Evolutionary conservation across 2,329 filamentous ascomycete species (phyloP).

Genomic region (Claviceps fusiformis): DNA sequence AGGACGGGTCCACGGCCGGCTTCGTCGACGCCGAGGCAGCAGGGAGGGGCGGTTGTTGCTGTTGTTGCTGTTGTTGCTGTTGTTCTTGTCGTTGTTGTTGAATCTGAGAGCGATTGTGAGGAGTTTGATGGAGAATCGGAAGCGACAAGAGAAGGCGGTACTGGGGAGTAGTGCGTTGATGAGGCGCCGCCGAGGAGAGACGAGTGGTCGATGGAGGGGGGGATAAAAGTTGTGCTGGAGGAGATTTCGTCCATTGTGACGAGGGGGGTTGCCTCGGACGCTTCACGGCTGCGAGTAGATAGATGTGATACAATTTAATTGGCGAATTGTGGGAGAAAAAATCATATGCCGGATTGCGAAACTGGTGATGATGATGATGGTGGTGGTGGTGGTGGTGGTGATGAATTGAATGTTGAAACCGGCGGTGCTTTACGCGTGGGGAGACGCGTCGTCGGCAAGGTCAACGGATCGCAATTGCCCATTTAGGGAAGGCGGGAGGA

Average conservation of each 20-base stretch:
- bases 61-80: background rate
- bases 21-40: constrained; percentile 82
- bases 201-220: constrained; percentile 50
- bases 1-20: constrained; percentile 90
- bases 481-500: background rate
- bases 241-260: constrained; percentile 6
- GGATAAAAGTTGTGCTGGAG: constrained; percentile 35
- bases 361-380: no score
- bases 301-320: background rate
- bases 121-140: constrained; percentile 15
- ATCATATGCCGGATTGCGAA: background rate
- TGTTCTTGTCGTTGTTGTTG: constrained; percentile 12
- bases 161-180: constrained; percentile 58
- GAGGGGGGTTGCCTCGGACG: background rate
- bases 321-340: background rate
- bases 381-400: no score
- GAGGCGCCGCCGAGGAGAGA: constrained; percentile 50
- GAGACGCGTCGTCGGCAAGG: constrained; percentile 8
- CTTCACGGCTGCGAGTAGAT: no score
- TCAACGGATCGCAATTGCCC: background rate
- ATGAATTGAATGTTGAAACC: background rate
- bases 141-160: constrained; percentile 45
- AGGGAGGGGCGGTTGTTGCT: constrained; percentile 23
- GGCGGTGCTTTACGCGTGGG: constrained; percentile 1
- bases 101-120: constrained; percentile 15